Base-by-base conservation (phyloP, 2,329 filamentous ascomycete species). In the Ophiostoma sp. region DNA sequence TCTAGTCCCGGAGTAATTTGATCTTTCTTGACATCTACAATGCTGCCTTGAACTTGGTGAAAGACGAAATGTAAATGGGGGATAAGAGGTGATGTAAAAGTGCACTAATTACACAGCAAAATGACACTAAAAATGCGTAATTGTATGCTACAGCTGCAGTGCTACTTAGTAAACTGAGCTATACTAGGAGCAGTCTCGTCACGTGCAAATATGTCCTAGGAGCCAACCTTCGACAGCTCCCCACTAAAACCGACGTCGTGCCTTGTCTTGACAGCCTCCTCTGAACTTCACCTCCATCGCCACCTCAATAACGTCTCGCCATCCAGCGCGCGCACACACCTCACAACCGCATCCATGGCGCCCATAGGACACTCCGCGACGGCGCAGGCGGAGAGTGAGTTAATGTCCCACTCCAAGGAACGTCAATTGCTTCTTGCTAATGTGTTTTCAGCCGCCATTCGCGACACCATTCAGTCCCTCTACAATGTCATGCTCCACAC, bases 401-500 rank as follows among this genome's bases (percentile, higher is more conserved):
- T 55, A 12, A 22, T 4, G n/a, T 48, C 0, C 39, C n/a, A 9
- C 3, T 7, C 31, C 5, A 36, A 31, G 61, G 5, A 5, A 11
- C 3, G 8, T 17, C 42, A 15, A 22, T 55, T 36, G 25, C 33
- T 8, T 36, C 33, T 3, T 36, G 3, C 15, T 39, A 3, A 17
- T 12, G 5, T 48, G 3, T 12, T 12, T 28, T 12, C n/a, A 76
- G 74, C 66, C 12, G 75, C 75, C 71, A 76, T 76, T 71, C 75
- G 75, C 69, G 85, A 89, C 77, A 84, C 89, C 75, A 89, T 91
- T 80, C 88, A 90, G 78, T 87, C 89, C 77, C 85, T 91, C 55
- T 91, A 89, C 84, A 85, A 89, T 77, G 81, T 90, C 74, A 88
- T 90, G 84, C 87, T 91, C 63, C 89, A 91, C 78, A 84, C 88